Evolutionary conservation across 331 rosid genomes (phyloP), one percentile per base, ranked within the genome.

Genomic region (Malus hybrid): DNA sequence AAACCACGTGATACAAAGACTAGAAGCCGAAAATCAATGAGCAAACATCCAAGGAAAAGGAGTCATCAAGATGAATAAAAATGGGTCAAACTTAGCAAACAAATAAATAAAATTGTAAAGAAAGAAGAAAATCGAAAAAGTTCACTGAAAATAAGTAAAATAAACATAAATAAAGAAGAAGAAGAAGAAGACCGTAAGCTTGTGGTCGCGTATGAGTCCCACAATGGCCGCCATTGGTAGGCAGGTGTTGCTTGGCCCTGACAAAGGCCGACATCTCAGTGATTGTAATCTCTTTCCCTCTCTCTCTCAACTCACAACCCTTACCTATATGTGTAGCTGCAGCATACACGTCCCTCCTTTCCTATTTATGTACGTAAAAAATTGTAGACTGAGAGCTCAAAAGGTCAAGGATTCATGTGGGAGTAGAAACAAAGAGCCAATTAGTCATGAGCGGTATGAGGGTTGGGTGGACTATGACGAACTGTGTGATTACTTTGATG

Each of bases 191-290:
- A 44, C 36, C 1, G 18, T 24, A 46, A 5, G 58, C 64, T 22
- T 10, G 32, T 62, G 61, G 75, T 61, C 73, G 71, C 42, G 75
- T 39, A 1, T 53, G 71, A 63, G 58, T 56, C 60, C 80, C 56
- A 82, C 80, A 78, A 62, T 9, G 75, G 71, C 74, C 46, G 71
- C 73, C 66, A 63, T 36, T 19, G 60, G 46, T 65, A 34, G 77
- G 73, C 73, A 71, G 73, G 28, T 26, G 9, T 34, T 22, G 53
- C 71, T 60, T 57, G 36, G 22, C 16, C 42, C 50, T 22, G 77
- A 74, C 80, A 55, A 34, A 29, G 36, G 32, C 83, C 72, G 57
- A 78, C 63, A 74, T 70, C 77, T 58, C 63, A 56, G 86, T 52
- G n/a, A 30, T 50, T n/a, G 62, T 19, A 19, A 5, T 13, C 19